Evolutionary conservation across 129 eudicot genomes (phyloP).

Genomic region (Calendula officinalis): DNA sequence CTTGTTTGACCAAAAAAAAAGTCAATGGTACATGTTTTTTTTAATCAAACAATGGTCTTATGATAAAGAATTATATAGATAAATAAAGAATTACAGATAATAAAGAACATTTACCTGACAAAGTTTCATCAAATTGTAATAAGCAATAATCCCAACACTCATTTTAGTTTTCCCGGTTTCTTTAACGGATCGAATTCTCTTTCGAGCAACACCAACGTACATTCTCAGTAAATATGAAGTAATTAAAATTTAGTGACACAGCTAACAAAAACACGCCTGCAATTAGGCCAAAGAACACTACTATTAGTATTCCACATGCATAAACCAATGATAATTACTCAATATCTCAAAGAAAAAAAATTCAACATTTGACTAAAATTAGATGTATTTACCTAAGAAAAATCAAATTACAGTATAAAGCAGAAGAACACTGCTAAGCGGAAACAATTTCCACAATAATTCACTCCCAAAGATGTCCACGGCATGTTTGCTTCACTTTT

Average conservation of each 20-base stretch:
- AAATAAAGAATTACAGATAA: too few relatives aligned
- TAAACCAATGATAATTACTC: background rate
- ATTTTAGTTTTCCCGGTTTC: slow-evolving; percentile 52
- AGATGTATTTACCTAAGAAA: slow-evolving; percentile 37
- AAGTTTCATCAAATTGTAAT: slow-evolving; percentile 80
- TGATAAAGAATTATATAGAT: background rate
- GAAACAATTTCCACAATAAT: slow-evolving; percentile 44
- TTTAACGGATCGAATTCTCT: slow-evolving; percentile 48
- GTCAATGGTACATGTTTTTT: background rate
- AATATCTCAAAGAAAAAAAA: too few relatives aligned
- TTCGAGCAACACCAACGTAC: slow-evolving; percentile 55
- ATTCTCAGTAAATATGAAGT: slow-evolving; percentile 53
- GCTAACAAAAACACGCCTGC: slow-evolving; percentile 30
- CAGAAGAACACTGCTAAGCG: slow-evolving; percentile 69
- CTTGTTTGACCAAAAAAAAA: background rate
- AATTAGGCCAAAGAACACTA: background rate
- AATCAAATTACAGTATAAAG: slow-evolving; percentile 53
- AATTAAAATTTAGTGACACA: slow-evolving; percentile 10
- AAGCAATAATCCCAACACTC: slow-evolving; percentile 70
- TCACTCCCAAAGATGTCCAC: slow-evolving; percentile 49
- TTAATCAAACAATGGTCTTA: slow-evolving; percentile 1
- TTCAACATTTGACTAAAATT: too few relatives aligned
- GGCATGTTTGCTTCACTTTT: slow-evolving; percentile 52
- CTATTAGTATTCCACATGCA: background rate
- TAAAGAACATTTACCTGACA: slow-evolving; percentile 68